Base-by-base conservation (phyloP, 108 stramenopile genomes). In the Parmales sp. region DNA sequence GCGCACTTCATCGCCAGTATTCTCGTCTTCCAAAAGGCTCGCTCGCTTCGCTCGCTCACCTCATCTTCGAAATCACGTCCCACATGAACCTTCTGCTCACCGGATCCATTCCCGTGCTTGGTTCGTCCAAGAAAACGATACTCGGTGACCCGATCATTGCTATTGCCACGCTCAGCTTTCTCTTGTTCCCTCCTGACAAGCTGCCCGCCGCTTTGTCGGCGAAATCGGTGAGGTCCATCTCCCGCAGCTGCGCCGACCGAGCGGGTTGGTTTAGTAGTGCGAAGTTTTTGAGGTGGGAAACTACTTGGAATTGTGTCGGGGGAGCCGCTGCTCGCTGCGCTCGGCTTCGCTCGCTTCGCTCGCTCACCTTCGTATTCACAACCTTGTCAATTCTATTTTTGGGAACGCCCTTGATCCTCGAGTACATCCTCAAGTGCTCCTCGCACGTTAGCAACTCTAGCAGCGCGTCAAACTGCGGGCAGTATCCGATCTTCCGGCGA, bases 381-480 rank as follows among this genome's bases (percentile, higher is more conserved):
- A 79, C 86, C 51, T 76, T 82, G 37, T 72, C 72, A 11, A 90
- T 46, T 0, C 26, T 60, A 29, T 63, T 46, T 13, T 44, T 31
- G 2, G 88, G 81, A 25, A 97, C 68, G 2, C 93, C 92, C 71
- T 93, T 94, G 71, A 97, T 93, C 2, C 88, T 67, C 22, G 93
- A 95, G 76, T 94, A 99, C n/a, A 99, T 76, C 60, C 92, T 82
- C 65, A 99, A 75, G 77, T 99, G 98, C 70, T 99, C 98, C 28
- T 86, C 69, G 18, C 92, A 95, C 26, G 94, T 99, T 73, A 99
- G 86, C 38, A 96, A 94, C 38, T 87, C 85, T 50, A 99, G 89
- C 39, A 96, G 85, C 0, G 98, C 98, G 76, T 99, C 98, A 26
- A 96, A 97, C 68, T 99, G 98, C n/a, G 98, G 98, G 75, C 98